Percentiles rank a stretch among this genome's conserved stretches.
Evolutionary conservation across 176 grass and related monocot genomes (phyloP).

Genomic region (Zoysia japonica): DNA sequence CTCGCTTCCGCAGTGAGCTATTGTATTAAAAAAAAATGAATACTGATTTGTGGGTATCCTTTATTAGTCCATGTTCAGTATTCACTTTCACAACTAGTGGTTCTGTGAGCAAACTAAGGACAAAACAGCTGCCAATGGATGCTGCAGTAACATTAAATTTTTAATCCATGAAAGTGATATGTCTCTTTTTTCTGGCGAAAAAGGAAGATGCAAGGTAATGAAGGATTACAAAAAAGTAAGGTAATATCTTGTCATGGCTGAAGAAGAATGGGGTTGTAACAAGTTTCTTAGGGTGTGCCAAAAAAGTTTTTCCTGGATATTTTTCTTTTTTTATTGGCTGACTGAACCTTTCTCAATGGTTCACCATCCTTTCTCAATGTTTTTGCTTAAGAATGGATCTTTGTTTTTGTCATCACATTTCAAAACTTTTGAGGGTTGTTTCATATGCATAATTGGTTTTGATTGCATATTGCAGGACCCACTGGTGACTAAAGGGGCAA

Average conservation of each 20-base stretch:
- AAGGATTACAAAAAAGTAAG: background rate
- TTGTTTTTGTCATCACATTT: background rate
- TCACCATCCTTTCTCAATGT: background rate
- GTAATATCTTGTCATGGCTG: background rate
- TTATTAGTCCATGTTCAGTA: background rate
- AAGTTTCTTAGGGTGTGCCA: background rate
- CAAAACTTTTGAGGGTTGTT: background rate
- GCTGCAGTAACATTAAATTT: background rate
- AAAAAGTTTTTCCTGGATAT: background rate
- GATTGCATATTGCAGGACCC: slow-evolving; percentile 59
- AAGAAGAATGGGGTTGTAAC: background rate
- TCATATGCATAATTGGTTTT: slow-evolving; percentile 10
- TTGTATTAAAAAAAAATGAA: too few species aligned
- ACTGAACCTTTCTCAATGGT: too few species aligned
- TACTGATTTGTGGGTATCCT: too few species aligned
- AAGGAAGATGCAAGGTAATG: background rate
- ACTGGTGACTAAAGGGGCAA: slow-evolving; percentile 89
- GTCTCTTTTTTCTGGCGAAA: background rate
- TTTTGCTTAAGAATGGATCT: background rate
- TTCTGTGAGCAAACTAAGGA: background rate
- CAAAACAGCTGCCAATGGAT: background rate
- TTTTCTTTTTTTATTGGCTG: background rate
- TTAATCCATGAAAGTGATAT: too few species aligned
- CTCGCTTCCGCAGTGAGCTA: too few species aligned
- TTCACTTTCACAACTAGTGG: background rate